Percentiles rank a stretch among this genome's conserved stretches.
Conservation (phyloP, 106 monocot species). For the Xerophyta viscosa region DNA sequence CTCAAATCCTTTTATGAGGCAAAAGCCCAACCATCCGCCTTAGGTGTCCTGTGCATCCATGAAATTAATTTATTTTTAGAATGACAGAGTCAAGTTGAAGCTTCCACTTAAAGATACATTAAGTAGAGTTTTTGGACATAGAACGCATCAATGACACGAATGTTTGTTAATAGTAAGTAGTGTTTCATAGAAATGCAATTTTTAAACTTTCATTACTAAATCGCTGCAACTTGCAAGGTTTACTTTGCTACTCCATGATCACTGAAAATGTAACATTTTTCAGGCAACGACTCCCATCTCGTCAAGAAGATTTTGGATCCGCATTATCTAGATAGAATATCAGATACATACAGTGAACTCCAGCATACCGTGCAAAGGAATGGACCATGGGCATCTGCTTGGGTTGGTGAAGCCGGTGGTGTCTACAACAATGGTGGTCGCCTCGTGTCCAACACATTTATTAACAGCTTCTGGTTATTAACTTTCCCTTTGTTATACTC, state of each 20-base stretch:
- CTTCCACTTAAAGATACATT: too few species aligned
- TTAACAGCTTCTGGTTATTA: slow-evolving; percentile 4
- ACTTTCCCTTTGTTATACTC: background rate
- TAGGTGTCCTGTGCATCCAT: too few species aligned
- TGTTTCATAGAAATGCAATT: too few species aligned
- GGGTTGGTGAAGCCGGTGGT: slow-evolving; percentile 66
- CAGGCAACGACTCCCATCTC: background rate
- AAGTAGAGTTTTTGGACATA: too few species aligned
- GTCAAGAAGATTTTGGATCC: slow-evolving; percentile 30
- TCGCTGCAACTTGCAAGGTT: too few species aligned
- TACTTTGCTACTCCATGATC: background rate
- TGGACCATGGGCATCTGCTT: slow-evolving; percentile 50
- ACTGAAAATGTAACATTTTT: background rate
- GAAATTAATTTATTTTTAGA: too few species aligned
- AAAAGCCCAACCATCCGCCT: too few species aligned
- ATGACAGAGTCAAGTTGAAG: too few species aligned
- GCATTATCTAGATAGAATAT: slow-evolving; percentile 6
- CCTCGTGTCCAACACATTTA: background rate
- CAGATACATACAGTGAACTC: slow-evolving; percentile 20
- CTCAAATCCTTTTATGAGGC: too few species aligned
- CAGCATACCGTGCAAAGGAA: slow-evolving; percentile 9
- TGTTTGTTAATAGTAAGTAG: too few species aligned
- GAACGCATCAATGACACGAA: too few species aligned
- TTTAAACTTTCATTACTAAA: too few species aligned
- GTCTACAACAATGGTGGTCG: slow-evolving; percentile 55